Evolutionary conservation across 768 basidiomycete genomes (phyloP), one percentile per base, ranked within the genome.

Genomic region (Tulasnella sp.): DNA sequence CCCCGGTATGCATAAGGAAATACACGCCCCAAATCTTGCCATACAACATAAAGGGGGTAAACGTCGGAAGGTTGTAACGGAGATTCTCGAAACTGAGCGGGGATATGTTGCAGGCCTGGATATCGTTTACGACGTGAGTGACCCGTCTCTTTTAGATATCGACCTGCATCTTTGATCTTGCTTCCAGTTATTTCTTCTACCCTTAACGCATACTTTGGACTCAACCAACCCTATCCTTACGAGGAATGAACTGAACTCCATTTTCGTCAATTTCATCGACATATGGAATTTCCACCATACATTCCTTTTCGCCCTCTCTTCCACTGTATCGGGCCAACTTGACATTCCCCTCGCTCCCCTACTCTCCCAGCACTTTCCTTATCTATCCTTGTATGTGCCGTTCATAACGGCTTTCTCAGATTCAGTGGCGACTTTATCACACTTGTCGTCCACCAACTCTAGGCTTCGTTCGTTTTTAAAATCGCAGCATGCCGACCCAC

Each of bases 261-360:
- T 90, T 34, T 92, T 92, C 68, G 84, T 84, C 61, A 90, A 90
- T 67, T 89, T 91, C 62, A 82, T 89, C 65, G 88, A 91, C 68
- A 90, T 92, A 32, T 89, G 84, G 88, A 90, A 88, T 64, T 74
- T 88, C 40, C 86, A 89, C 69, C 83, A 78, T 50, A 78, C 83
- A 2, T 83, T 89, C 69, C 79, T 81, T 58, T 71, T 76, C 5
- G 76, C 81, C 2, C 73, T 89, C 27, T 73, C 77, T 6, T 67
- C 70, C 39, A 71, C 77, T 48, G 63, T 74, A 58, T 74, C 62
- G 62, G 32, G 64, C 63, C 31, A 42, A 17, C 49, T 45, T 21
- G 36, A 49, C 14, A 8, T 46, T 25, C 50, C 52, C 9, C 34
- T 53, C 51, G 21, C 49, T 45, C 29, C 40, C 19, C 67, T 84